A percentile compares a stretch with the other conserved stretches of the same genome.
Conservation (phyloP, 192 early-diverging fungal species). For the Geranomyces michiganensis region DNA sequence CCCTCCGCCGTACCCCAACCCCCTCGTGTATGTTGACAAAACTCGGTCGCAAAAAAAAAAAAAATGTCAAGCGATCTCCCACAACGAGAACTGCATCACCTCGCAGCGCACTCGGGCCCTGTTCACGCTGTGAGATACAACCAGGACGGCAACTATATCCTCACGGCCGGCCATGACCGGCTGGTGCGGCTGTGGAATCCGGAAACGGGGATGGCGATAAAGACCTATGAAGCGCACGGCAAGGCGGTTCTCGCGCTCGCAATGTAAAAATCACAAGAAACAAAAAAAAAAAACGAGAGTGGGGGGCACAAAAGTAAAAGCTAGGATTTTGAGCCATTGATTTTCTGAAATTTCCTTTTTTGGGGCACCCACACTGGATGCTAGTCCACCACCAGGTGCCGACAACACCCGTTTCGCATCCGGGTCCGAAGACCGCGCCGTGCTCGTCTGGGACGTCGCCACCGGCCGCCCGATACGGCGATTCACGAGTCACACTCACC, state of each 20-base stretch:
- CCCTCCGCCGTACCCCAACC: no score
- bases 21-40: no score
- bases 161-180: conserved; percentile 85
- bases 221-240: conserved; percentile 83
- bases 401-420: conserved; percentile 70
- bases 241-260: conserved; percentile 75
- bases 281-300: background rate
- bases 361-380: no score
- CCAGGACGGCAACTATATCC: conserved; percentile 73
- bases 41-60: no score
- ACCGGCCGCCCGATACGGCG: conserved; percentile 72
- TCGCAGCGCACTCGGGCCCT: conserved; percentile 69
- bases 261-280: conserved; percentile 53
- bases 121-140: conserved; percentile 72
- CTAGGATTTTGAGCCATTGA: no score
- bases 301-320: background rate
- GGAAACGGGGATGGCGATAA: conserved; percentile 66
- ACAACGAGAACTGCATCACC: conserved; percentile 35
- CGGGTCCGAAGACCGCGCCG: conserved; percentile 78
- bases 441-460: conserved; percentile 86
- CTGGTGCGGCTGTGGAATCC: conserved; percentile 62
- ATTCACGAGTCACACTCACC: conserved; percentile 78
- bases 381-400: conserved; percentile 24
- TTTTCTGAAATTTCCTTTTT: no score
- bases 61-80: conserved; percentile 8